Evolutionary conservation across 257 asterid species (phyloP).

Genomic region (Henckelia pumila): DNA sequence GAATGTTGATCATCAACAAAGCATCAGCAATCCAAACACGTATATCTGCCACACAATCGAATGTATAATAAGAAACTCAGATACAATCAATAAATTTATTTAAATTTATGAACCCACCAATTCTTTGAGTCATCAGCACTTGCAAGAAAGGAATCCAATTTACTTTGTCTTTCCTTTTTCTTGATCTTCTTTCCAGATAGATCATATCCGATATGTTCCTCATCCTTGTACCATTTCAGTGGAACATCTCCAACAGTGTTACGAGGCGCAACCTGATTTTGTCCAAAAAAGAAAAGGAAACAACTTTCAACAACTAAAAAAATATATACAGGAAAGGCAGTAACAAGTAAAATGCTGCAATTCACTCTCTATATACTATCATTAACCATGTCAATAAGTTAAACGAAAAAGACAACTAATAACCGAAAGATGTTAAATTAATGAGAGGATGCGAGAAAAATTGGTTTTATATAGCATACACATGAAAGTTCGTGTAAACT

Average conservation of each 20-base stretch:
- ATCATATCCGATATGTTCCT: slow-evolving; percentile 95
- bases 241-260: slow-evolving; percentile 94
- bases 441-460: slow-evolving; percentile 1
- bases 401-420: slow-evolving; percentile 6
- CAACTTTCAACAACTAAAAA: slow-evolving; percentile 18
- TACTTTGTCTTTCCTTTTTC: slow-evolving; percentile 78
- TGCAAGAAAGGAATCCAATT: slow-evolving; percentile 75
- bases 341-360: too few species aligned
- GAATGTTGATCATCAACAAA: slow-evolving; percentile 13
- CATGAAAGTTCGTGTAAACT: too few species aligned
- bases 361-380: background rate
- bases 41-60: background rate
- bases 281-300: slow-evolving; percentile 21
- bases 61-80: background rate
- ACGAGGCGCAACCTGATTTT: slow-evolving; percentile 77
- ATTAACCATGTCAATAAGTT: background rate
- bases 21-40: slow-evolving; percentile 15
- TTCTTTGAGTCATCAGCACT: slow-evolving; percentile 70
- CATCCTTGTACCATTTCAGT: slow-evolving; percentile 80
- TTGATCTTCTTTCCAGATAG: slow-evolving; percentile 84
- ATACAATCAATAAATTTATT: slow-evolving; percentile 7
- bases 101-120: slow-evolving; percentile 52
- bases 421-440: background rate
- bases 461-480: slow-evolving; percentile 7
- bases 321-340: background rate